Conservation (phyloP, 2,329 filamentous ascomycete genomes). For the Botrytis paeoniae region DNA sequence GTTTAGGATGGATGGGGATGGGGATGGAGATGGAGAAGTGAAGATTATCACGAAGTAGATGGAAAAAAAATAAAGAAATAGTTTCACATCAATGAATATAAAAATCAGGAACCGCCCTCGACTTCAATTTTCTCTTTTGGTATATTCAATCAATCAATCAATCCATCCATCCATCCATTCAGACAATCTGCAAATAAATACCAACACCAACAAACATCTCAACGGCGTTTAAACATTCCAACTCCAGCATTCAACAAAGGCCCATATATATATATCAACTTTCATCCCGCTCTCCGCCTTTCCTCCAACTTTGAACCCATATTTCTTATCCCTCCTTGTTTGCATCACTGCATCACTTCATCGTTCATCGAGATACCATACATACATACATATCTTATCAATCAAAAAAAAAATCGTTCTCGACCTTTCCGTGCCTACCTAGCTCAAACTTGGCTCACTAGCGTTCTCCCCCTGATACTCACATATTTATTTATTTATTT, state of each 20-base stretch:
- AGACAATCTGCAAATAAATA: not conserved
- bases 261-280: constrained; percentile 10
- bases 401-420: not conserved
- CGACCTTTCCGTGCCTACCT: not conserved
- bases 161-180: no score
- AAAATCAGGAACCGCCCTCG: not conserved
- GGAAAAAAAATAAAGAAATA: not conserved
- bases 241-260: not conserved
- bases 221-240: not conserved
- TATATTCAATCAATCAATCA: not conserved
- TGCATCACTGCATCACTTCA: not conserved
- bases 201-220: constrained; percentile 9
- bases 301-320: not conserved
- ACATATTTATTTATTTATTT: not conserved
- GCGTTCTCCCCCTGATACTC: not conserved
- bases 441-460: constrained; percentile 2
- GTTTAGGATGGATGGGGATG: not conserved
- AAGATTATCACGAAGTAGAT: not conserved
- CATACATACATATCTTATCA: not conserved
- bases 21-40: not conserved
- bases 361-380: not conserved
- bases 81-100: constrained; percentile 1
- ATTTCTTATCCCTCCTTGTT: not conserved
- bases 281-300: not conserved
- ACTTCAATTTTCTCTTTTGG: not conserved